Conservation (phyloP, 257 asterid species). For the Ilex asprella region DNA sequence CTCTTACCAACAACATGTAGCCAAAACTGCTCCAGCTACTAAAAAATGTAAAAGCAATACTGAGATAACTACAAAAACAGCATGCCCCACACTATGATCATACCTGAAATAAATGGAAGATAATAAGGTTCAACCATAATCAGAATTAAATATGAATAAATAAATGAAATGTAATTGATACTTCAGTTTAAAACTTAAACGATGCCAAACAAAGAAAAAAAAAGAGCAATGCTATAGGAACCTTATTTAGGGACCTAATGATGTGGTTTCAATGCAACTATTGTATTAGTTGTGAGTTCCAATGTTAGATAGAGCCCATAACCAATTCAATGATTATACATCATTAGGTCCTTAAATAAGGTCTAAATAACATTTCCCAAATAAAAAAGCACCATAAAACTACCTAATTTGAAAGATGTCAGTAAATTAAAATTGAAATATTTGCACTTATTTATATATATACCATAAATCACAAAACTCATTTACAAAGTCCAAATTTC, state of each 20-base stretch:
- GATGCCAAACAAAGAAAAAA: background rate
- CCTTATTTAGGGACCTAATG: too few species aligned
- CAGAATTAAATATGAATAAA: slow-evolving; percentile 13
- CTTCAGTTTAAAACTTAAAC: too few species aligned
- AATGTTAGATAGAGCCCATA: too few species aligned
- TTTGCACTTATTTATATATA: too few species aligned
- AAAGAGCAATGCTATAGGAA: too few species aligned
- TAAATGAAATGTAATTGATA: background rate
- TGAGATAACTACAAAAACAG: slow-evolving; percentile 77
- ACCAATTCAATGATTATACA: too few species aligned
- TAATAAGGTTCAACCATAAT: slow-evolving; percentile 8
- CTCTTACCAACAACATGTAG: slow-evolving; percentile 87
- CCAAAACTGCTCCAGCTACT: slow-evolving; percentile 76
- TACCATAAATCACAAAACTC: too few species aligned
- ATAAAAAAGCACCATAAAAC: background rate
- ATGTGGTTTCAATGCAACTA: too few species aligned
- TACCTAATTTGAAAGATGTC: background rate
- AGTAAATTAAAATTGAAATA: background rate
- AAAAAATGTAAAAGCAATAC: slow-evolving; percentile 80
- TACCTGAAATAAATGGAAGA: slow-evolving; percentile 58
- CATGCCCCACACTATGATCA: slow-evolving; percentile 84
- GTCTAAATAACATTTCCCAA: too few species aligned
- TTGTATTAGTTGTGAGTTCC: too few species aligned
- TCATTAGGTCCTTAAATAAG: too few species aligned
- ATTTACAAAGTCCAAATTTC: too few species aligned